Conservation (phyloP, 2,329 filamentous ascomycete genomes). For the Aulographum hederae region DNA sequence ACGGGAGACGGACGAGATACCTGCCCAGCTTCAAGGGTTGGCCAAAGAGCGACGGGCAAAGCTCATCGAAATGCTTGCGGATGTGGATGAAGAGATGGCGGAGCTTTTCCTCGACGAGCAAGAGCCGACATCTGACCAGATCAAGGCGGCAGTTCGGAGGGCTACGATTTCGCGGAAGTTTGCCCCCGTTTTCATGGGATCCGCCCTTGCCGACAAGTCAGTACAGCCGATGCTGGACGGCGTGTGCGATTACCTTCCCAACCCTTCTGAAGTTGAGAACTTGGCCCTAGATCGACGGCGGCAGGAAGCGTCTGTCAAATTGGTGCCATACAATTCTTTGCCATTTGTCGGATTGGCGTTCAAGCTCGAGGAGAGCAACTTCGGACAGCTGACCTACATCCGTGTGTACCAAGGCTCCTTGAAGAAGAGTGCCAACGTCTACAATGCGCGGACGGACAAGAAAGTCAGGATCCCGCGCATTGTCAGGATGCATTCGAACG, state of each 20-base stretch:
- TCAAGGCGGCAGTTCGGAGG: constrained; percentile 81
- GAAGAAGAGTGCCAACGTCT: constrained; percentile 75
- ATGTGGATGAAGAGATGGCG: constrained; percentile 95
- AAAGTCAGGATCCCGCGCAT: constrained; percentile 94
- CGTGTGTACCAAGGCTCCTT: constrained; percentile 92
- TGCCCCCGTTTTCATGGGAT: constrained; percentile 90
- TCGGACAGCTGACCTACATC: constrained; percentile 94
- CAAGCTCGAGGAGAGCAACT: constrained; percentile 98
- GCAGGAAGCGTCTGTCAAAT: constrained; percentile 61
- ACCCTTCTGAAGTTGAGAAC: constrained; percentile 79
- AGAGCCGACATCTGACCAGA: constrained; percentile 60
- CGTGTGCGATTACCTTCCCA: constrained; percentile 88
- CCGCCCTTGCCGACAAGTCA: constrained; percentile 82
- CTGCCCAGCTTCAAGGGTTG: constrained; percentile 56
- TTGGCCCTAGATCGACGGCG: constrained; percentile 69
- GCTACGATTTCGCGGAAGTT: constrained; percentile 83
- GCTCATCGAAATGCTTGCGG: constrained; percentile 85
- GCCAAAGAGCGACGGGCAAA: constrained; percentile 67
- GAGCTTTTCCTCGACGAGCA: constrained; percentile 84
- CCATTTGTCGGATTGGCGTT: constrained; percentile 94
- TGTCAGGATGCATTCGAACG: constrained; percentile 97
- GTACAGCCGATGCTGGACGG: constrained; percentile 94
- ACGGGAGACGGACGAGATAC: constrained; percentile 60
- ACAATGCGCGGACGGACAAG: constrained; percentile 86
- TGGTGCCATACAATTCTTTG: constrained; percentile 82